Conservation (phyloP, 495 filamentous ascomycete genomes). For the Thozetella sp. region DNA sequence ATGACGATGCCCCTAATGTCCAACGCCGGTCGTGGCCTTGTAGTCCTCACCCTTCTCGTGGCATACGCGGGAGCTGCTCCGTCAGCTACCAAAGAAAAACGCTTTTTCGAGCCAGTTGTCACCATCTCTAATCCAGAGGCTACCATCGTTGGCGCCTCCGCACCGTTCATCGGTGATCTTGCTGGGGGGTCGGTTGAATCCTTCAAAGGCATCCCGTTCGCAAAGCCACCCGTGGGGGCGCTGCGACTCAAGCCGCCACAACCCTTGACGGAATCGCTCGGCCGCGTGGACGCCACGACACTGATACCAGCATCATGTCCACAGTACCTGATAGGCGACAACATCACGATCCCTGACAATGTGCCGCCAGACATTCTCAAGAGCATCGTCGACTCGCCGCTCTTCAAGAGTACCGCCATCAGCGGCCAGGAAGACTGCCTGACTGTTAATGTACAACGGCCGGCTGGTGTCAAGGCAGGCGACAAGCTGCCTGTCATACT, state of each 20-base stretch:
- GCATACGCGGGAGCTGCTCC: not conserved
- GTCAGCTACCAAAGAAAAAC: not conserved
- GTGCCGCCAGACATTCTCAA: slow-evolving; percentile 51
- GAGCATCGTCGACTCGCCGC: slow-evolving; percentile 51
- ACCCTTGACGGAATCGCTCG: slow-evolving; percentile 38
- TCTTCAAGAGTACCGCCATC: slow-evolving; percentile 50
- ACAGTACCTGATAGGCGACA: slow-evolving; percentile 41
- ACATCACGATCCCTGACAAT: slow-evolving; percentile 35
- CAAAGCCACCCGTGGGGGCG: slow-evolving; percentile 37
- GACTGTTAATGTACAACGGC: slow-evolving; percentile 65
- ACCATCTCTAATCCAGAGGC: not conserved
- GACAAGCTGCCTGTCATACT: slow-evolving; percentile 67
- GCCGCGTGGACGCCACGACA: slow-evolving; percentile 48
- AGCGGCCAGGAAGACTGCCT: slow-evolving; percentile 68
- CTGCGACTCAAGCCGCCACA: slow-evolving; percentile 44
- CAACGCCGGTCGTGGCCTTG: not conserved
- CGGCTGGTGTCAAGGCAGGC: slow-evolving; percentile 50
- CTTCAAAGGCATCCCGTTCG: slow-evolving; percentile 52
- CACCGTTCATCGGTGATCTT: not conserved
- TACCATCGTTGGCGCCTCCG: not conserved
- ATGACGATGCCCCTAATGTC: not conserved
- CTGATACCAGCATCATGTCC: slow-evolving; percentile 52
- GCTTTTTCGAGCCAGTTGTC: not conserved
- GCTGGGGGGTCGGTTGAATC: not conserved
- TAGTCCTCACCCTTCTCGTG: not conserved